Conservation (phyloP, 78 protist genomes). For the Corallochytrium limacisporum region DNA sequence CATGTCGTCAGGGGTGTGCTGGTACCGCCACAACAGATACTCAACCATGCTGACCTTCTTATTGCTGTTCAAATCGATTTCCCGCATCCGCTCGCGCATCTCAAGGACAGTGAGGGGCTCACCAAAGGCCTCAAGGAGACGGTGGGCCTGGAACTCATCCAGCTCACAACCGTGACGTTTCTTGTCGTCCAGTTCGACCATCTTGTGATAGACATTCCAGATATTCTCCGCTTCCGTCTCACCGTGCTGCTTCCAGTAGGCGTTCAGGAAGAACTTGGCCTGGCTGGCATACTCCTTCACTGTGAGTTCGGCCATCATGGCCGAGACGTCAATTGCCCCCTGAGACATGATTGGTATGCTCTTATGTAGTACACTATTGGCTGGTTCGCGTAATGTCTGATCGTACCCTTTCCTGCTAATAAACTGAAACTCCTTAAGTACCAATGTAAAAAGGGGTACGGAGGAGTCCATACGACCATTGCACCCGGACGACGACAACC, state of each 20-base stretch:
- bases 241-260: neutral
- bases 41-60: neutral
- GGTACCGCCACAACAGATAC: neutral
- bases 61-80: neutral
- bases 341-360: too few relatives aligned
- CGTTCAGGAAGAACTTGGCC: neutral
- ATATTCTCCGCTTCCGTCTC: neutral
- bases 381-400: too few relatives aligned
- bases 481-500: too few relatives aligned
- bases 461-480: too few relatives aligned
- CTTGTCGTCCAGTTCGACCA: neutral
- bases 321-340: too few relatives aligned
- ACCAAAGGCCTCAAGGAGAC: neutral
- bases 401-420: too few relatives aligned
- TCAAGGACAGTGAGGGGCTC: neutral
- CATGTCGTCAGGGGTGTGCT: neutral
- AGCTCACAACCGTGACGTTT: neutral
- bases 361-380: too few relatives aligned
- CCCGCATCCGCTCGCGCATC: neutral
- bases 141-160: neutral
- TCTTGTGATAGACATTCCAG: neutral
- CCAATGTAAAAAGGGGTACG: too few relatives aligned
- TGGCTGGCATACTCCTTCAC: too few relatives aligned
- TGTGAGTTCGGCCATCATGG: too few relatives aligned
- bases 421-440: too few relatives aligned